phyloP scores from a whole-genome alignment of 768 basidiomycete species.

The Mycena maculata region DNA sequence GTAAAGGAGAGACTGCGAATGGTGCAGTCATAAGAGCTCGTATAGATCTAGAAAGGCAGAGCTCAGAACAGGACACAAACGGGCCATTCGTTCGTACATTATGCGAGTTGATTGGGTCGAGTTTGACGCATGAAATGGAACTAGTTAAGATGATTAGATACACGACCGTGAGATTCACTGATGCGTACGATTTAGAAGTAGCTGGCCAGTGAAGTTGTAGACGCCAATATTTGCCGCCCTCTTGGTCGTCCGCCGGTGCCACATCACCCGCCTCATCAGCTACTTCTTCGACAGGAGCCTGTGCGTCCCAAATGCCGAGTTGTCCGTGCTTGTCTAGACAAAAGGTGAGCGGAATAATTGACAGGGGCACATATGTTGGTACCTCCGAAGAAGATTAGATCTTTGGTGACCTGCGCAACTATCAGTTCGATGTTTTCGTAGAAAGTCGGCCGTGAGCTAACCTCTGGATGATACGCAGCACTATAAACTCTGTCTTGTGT shows the following conservation, averaged over 20 bases:
- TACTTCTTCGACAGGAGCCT: conserved; percentile 72
- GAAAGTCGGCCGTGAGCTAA: conserved; percentile 50
- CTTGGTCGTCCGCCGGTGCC: conserved; percentile 51
- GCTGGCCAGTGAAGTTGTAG: conserved; percentile 89
- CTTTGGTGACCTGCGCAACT: conserved; percentile 38
- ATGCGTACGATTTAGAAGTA: conserved; percentile 66
- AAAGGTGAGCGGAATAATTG: conserved; percentile 4
- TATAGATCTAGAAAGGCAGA: conserved; percentile 70
- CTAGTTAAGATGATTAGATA: conserved; percentile 11
- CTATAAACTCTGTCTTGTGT: conserved; percentile 81
- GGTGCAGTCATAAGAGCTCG: conserved; percentile 85
- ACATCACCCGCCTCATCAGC: conserved; percentile 73
- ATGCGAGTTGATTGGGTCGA: conserved; percentile 81
- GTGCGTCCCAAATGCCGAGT: conserved; percentile 89
- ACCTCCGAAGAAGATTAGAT: conserved; percentile 91
- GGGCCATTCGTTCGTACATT: conserved; percentile 60
- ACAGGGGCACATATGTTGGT: background rate
- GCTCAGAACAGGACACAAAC: conserved; percentile 12
- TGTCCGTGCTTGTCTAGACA: conserved; percentile 83
- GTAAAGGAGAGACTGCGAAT: conserved; percentile 79
- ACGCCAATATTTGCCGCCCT: conserved; percentile 84
- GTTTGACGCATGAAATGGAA: conserved; percentile 81
- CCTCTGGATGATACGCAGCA: conserved; percentile 82
- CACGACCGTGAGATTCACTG: background rate
- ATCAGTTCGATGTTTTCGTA: background rate